Base-by-base conservation (phyloP, 2,329 filamentous ascomycete species). In the Arthrinium phaeospermum region DNA sequence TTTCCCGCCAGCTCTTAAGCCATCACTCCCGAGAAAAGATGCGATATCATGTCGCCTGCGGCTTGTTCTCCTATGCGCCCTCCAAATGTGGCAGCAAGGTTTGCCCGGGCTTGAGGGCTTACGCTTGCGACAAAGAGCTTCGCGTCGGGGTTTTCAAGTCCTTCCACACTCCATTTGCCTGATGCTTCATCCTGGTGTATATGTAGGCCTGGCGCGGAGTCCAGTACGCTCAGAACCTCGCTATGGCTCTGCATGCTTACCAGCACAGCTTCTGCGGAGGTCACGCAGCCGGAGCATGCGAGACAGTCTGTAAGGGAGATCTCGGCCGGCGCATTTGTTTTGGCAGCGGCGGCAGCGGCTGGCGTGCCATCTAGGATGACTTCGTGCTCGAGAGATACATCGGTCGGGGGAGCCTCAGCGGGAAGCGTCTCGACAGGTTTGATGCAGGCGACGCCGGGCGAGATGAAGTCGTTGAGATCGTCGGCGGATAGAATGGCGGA, bases 401-500 rank as follows among this genome's bases (percentile, higher is more conserved):
- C 53, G 80, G 76, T 73, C 69, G 85, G 81, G 34, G 89, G 82
- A 46, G 89, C 84, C 75, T 89, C 87, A 69, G 88, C 83, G 2
- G 96, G 96, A 19, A 99, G 90, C 2, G 94, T 97, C 83, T 99
- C 96, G 81, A 99, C 89, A 41, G 96, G 96, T 80, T 99, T 98
- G 83, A 99, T 98, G 85, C 96, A 99, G 75, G 96, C 96, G 79
- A 99, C 95, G 74, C 96, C 95, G 19, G 96, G 96, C 72, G 94
- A 96, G 81, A 99, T 99, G 85, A 99, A 99, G 87, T 99, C 96
- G 87, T 99, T 99, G 74, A 99, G 88, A 82, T 98, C 95, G 86
- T 99, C 96, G 79, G 93, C 92, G 72, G 95, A 98, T 79, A 99
- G 92, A 79, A 99, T 99, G 75, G 96, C 96, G 81, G 95, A 98